phyloP scores from a whole-genome alignment of 768 basidiomycete species.

The Lentinula edodes region DNA sequence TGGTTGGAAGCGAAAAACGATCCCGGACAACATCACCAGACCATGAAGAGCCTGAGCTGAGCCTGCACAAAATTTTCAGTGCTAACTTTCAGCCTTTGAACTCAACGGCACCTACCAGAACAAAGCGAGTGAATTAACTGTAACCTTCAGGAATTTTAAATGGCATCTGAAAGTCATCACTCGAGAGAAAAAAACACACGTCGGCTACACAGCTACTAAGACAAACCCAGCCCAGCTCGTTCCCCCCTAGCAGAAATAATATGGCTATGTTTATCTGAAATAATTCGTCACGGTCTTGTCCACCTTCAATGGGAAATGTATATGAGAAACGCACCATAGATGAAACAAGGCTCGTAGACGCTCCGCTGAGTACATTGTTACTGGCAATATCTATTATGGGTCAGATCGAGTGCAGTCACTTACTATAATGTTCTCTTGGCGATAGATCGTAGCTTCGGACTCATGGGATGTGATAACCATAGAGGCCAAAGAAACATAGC shows the following conservation, averaged over 20 bases:
- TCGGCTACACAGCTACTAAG: constrained; percentile 3
- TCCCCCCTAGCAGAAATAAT: neutral
- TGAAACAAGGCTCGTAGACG: constrained; percentile 1
- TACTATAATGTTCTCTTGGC: constrained; percentile 5
- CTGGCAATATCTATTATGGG: neutral
- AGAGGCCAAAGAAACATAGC: constrained; percentile 6
- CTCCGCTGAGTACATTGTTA: neutral
- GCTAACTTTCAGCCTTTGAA: neutral
- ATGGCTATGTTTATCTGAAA: constrained; percentile 1
- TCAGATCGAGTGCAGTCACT: neutral
- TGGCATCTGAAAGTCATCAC: neutral
- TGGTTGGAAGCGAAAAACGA: constrained; percentile 4
- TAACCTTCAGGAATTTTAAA: neutral
- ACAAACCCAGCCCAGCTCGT: constrained; percentile 5
- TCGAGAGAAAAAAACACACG: neutral
- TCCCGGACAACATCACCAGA: neutral
- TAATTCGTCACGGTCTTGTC: neutral
- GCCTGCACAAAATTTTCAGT: neutral
- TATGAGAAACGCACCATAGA: neutral
- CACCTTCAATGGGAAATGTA: too few species aligned
- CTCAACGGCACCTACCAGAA: neutral
- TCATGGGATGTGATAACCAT: constrained; percentile 3
- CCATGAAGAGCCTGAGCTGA: neutral
- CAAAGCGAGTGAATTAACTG: neutral
- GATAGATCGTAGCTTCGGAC: neutral